Evolutionary conservation across 805 yeast genomes (phyloP).

Genomic region (Groenewaldozyma tartarivorans): DNA sequence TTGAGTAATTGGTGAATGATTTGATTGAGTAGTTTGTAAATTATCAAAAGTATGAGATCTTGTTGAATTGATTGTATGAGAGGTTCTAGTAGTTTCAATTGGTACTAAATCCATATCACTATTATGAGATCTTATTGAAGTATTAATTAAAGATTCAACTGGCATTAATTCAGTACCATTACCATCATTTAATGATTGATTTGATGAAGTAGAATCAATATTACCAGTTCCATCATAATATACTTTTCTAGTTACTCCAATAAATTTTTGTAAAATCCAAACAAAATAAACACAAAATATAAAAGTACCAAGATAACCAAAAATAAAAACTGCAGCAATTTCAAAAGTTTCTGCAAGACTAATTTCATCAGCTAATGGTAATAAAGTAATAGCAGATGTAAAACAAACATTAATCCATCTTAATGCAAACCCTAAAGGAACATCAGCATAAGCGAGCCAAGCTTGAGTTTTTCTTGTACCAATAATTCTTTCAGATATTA

Average conservation of each 20-base stretch:
- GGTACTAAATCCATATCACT: background rate
- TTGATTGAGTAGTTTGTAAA: background rate
- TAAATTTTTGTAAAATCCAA: constrained; percentile 31
- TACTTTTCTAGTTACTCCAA: constrained; percentile 15
- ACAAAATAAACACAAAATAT: constrained; percentile 42
- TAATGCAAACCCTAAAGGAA: constrained; percentile 59
- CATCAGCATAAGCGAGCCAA: constrained; percentile 33
- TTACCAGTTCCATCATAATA: constrained; percentile 1
- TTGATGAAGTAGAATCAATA: background rate
- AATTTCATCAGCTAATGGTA: constrained; percentile 60
- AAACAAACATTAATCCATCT: constrained; percentile 74
- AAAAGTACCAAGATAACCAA: constrained; percentile 51
- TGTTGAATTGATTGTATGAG: background rate
- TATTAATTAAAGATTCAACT: background rate
- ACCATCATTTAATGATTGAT: background rate
- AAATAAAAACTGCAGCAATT: constrained; percentile 62
- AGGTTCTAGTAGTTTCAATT: background rate
- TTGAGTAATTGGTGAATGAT: background rate
- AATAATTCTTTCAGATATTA: constrained; percentile 29
- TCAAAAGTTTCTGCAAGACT: constrained; percentile 59
- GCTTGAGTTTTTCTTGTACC: constrained; percentile 28
- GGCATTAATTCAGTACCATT: background rate
- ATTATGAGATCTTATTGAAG: background rate
- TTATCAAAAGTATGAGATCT: background rate
- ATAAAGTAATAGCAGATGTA: constrained; percentile 65